Percentiles rank a stretch among this genome's conserved stretches.
Conservation (phyloP, 2,329 filamentous ascomycete species). For the Fusarium cicatricum region DNA sequence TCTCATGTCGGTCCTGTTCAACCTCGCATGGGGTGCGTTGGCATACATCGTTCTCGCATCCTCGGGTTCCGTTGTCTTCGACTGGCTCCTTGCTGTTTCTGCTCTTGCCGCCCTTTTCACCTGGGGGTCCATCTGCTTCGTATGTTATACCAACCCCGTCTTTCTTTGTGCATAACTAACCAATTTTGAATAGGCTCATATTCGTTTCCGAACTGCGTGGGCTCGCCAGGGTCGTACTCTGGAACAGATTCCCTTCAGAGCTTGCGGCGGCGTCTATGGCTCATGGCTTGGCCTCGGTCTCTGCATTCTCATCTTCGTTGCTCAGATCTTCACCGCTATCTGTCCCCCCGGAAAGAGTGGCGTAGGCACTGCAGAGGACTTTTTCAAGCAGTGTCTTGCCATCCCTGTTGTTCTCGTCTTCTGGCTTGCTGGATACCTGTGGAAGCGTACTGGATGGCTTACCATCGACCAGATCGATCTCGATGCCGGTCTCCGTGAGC, state of each 20-base stretch:
- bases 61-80: constrained; percentile 62
- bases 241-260: constrained; percentile 71
- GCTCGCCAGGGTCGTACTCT: constrained; percentile 62
- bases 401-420: constrained; percentile 62
- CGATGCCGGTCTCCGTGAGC: constrained; percentile 69
- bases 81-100: constrained; percentile 71
- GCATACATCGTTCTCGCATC: constrained; percentile 57
- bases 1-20: constrained; percentile 54
- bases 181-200: constrained; percentile 51
- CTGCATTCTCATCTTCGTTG: constrained; percentile 61
- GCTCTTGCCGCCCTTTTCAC: constrained; percentile 70
- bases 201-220: constrained; percentile 73
- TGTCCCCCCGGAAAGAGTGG: constrained; percentile 45
- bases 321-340: constrained; percentile 61
- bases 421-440: constrained; percentile 65
- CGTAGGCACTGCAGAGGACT: constrained; percentile 54
- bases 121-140: constrained; percentile 71
- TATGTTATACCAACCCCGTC: constrained; percentile 34
- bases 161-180: not conserved
- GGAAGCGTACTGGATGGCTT: constrained; percentile 71
- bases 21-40: constrained; percentile 57
- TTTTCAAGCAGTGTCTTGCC: constrained; percentile 64
- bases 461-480: constrained; percentile 69
- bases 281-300: constrained; percentile 69
- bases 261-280: constrained; percentile 66